Evolutionary conservation across 139 green algal species (phyloP).

Genomic region (Eudorina sp.): DNA sequence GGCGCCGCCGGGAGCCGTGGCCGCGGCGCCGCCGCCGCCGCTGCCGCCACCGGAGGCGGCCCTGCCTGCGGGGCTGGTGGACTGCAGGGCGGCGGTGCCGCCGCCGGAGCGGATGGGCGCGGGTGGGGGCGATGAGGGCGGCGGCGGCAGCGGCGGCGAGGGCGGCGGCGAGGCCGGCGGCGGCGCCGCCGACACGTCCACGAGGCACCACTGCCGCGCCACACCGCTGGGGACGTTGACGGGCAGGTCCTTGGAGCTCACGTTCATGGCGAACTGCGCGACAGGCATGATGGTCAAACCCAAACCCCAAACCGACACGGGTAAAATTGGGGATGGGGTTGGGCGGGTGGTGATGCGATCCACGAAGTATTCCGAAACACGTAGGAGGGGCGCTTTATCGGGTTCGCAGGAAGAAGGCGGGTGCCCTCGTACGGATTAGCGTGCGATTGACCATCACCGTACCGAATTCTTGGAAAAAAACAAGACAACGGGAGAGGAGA

Average conservation of each 20-base stretch:
- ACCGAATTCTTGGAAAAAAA: no score
- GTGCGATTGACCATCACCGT: no score
- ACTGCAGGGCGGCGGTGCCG: background rate
- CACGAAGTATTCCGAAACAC: no score
- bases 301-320: no score
- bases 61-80: background rate
- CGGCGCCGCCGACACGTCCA: background rate
- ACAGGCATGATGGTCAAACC: no score
- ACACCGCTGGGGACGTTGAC: conserved; percentile 2
- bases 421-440: no score
- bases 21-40: no score
- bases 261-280: background rate
- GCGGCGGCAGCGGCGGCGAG: background rate
- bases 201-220: background rate
- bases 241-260: conserved; percentile 17
- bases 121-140: background rate
- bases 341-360: no score
- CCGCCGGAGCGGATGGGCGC: background rate
- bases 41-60: background rate
- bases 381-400: no score
- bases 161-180: conserved; percentile 21
- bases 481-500: no score
- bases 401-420: no score
- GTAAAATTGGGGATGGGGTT: no score
- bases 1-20: background rate